Evolutionary conservation across 2,329 filamentous ascomycete genomes (phyloP), one percentile per base, ranked within the genome.

Genomic region (Aaosphaeria arxii): DNA sequence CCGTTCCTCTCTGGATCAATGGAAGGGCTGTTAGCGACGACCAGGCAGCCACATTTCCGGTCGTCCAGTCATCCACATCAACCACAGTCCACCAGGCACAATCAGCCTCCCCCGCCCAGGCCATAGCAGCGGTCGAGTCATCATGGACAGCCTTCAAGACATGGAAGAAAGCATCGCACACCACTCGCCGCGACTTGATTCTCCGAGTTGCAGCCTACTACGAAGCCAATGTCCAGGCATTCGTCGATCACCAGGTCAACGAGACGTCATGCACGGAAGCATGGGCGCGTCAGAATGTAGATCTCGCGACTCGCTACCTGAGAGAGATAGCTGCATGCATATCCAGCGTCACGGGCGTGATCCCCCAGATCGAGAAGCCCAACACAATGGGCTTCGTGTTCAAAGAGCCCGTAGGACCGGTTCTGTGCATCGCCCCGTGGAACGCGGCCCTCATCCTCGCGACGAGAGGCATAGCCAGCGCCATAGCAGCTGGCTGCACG

Each of bases 231-330:
- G 51, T 54, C 30, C 41, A 55, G 3, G 47, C 54, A 28, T 51
- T 69, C 32, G 50, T 67, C 36, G 41, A 55, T 30, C 48, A 55
- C 7, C 64, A 67, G 45, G 58, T 62, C 36, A 46, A 50, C 30
- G 65, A 67, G 43, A 69, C 65, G 7, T 59, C 55, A n/a, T 69
- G 65, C 46, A 35, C 69, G 83, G 49, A 73, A 66, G 24, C 56
- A 17, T 58, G 71, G 60, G 60, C 62, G 28, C 59, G 62, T 40
- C 63, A 62, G 42, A 62, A 64, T 48, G 49, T 60, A 35, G 77
- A 53, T 24, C 50, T 58, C 5, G 53, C 59, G 3, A 56, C 59
- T 5, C 47, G 48, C 11, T 67, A 67, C 39, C 50, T 66, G 31
- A 55, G 58, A 31, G 62, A 65, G 42, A 62, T 63, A 35, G 61